These are phyloP conservation scores for Trichoderma guizhouense DNA, from an alignment of 2,329 filamentous ascomycete species.

Conservation along the genomic window DNA sequence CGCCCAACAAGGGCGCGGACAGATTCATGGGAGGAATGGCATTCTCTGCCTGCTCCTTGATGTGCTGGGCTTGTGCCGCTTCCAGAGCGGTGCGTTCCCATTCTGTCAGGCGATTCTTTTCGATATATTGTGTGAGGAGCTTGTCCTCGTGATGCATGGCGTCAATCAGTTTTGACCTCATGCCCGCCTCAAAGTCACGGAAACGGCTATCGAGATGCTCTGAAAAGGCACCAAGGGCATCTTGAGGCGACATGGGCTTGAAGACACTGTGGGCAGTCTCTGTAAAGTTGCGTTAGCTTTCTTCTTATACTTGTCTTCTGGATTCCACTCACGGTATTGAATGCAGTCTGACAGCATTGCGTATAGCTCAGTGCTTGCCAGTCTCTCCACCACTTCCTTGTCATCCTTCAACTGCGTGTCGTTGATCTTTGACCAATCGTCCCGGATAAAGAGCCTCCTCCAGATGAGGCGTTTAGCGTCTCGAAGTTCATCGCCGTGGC, in stretches of 20 bases:
- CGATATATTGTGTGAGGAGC: slow-evolving; percentile 60
- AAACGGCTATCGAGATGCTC: slow-evolving; percentile 61
- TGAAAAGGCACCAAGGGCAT: slow-evolving; percentile 58
- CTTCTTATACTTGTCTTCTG: background rate
- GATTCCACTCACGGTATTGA: slow-evolving; percentile 56
- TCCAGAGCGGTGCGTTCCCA: slow-evolving; percentile 54
- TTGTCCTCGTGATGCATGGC: slow-evolving; percentile 73
- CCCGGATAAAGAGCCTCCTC: slow-evolving; percentile 79
- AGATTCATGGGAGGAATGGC: slow-evolving; percentile 15
- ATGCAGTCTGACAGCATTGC: slow-evolving; percentile 63
- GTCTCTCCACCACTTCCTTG: slow-evolving; percentile 57
- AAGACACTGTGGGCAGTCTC: slow-evolving; percentile 43
- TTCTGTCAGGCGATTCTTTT: slow-evolving; percentile 64
- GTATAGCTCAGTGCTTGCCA: slow-evolving; percentile 66
- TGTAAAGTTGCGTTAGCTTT: slow-evolving; percentile 25
- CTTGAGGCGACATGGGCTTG: slow-evolving; percentile 48
- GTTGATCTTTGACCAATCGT: slow-evolving; percentile 81
- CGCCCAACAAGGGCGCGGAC: background rate
- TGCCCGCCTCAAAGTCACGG: slow-evolving; percentile 56
- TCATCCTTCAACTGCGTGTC: slow-evolving; percentile 74
- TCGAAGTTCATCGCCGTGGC: slow-evolving; percentile 53
- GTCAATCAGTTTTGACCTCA: slow-evolving; percentile 63
- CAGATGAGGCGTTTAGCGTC: slow-evolving; percentile 67
- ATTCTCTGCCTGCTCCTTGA: slow-evolving; percentile 30
- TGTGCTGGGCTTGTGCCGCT: slow-evolving; percentile 35